A percentile compares a stretch with the other conserved stretches of the same genome.
Evolutionary conservation across 202 grass and related monocot species (phyloP).

Genomic region (Schoenoplectus triqueter): DNA sequence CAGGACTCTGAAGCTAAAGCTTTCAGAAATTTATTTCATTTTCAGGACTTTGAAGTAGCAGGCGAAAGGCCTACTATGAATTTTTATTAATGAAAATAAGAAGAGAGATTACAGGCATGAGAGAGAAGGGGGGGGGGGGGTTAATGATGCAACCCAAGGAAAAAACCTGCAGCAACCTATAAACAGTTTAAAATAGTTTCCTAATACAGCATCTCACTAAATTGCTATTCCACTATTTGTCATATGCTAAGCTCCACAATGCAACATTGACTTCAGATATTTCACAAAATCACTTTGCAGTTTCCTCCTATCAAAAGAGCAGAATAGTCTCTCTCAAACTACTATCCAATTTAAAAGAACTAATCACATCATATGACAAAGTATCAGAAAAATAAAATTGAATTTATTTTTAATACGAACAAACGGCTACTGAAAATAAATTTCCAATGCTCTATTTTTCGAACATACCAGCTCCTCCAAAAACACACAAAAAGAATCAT

Average conservation of each 20-base stretch:
- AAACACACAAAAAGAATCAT: not conserved
- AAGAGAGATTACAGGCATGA: too few relatives aligned
- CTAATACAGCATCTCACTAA: too few relatives aligned
- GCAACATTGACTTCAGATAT: constrained; percentile 14
- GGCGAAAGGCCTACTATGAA: too few relatives aligned
- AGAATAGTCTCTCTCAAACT: not conserved
- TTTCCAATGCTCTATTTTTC: not conserved
- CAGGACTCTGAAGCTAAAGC: not conserved
- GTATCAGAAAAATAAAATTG: not conserved
- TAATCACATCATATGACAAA: constrained; percentile 3
- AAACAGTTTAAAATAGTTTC: too few relatives aligned
- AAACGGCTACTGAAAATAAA: not conserved
- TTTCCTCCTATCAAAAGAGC: not conserved
- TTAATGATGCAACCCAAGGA: too few relatives aligned
- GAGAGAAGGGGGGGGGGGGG: too few relatives aligned
- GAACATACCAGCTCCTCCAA: not conserved
- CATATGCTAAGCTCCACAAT: not conserved
- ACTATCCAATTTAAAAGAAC: not conserved
- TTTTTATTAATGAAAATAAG: too few relatives aligned
- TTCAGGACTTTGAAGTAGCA: not conserved
- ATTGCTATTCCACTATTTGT: too few relatives aligned
- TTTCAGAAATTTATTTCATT: not conserved
- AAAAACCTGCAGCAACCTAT: too few relatives aligned
- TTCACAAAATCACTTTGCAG: not conserved
- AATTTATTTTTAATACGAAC: not conserved